phyloP scores from a whole-genome alignment of 345 rosid genomes.

The Eutrema heterophyllum region DNA sequence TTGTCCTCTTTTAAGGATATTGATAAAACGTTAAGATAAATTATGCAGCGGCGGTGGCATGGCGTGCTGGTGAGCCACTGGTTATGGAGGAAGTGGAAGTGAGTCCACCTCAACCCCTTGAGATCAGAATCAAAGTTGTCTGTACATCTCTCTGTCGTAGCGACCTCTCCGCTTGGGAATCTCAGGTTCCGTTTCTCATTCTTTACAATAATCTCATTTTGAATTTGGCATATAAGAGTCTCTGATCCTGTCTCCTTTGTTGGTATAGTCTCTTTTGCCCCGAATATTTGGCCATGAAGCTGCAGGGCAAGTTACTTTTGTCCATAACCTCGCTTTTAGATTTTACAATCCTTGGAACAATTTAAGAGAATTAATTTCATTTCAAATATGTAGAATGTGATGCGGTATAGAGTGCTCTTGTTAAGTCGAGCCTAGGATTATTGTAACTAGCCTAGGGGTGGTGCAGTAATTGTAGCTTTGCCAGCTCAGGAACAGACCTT shows the following conservation, averaged over 20 bases:
- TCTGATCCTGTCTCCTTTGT: constrained; percentile 16
- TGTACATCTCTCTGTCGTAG: constrained; percentile 88
- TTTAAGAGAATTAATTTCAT: background rate
- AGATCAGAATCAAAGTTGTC: constrained; percentile 81
- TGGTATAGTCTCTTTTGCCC: constrained; percentile 74
- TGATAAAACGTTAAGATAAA: background rate
- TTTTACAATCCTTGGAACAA: background rate
- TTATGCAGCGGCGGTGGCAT: constrained; percentile 78
- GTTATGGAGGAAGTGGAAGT: constrained; percentile 87
- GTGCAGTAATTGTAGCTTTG: background rate
- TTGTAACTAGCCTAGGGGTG: background rate
- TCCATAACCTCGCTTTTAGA: background rate
- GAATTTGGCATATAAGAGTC: background rate
- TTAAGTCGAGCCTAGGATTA: background rate
- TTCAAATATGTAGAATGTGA: background rate
- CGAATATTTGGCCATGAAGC: constrained; percentile 97
- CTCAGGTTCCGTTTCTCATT: constrained; percentile 43
- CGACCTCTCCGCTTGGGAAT: constrained; percentile 80
- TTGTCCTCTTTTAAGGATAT: no score
- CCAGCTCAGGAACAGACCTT: background rate
- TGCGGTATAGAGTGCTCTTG: background rate
- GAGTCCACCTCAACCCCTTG: constrained; percentile 66
- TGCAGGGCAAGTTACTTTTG: constrained; percentile 52
- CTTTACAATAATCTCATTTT: background rate
- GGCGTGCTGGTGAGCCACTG: constrained; percentile 76